A percentile compares a stretch with the other conserved stretches of the same genome.
phyloP scores from a whole-genome alignment of 1,284 basidiomycete genomes.

The Rhodotorula sp. region DNA sequence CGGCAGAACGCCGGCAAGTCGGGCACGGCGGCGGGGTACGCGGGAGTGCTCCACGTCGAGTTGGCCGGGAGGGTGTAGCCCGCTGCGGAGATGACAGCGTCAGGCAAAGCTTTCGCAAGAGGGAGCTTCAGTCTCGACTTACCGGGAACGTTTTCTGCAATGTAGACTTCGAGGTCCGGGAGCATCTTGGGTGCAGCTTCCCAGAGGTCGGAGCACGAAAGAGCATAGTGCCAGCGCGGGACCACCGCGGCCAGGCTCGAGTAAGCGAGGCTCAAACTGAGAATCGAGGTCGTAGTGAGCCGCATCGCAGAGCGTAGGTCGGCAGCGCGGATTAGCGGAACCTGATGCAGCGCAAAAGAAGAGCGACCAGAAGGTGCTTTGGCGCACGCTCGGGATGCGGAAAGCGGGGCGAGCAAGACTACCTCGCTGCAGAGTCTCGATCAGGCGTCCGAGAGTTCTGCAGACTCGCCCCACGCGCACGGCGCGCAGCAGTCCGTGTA shows the following conservation, averaged over 20 bases:
- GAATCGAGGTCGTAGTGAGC: neutral
- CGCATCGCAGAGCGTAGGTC: no score
- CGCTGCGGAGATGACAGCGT: neutral
- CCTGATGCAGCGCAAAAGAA: no score
- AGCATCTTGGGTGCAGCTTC: neutral
- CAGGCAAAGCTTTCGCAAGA: neutral
- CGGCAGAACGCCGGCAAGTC: slow-evolving; percentile 33
- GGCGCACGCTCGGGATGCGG: no score
- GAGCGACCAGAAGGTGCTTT: no score
- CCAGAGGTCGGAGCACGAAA: neutral
- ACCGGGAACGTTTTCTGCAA: neutral
- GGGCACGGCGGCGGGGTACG: slow-evolving; percentile 23
- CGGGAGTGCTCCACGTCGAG: neutral
- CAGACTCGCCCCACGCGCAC: no score
- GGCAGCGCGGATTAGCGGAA: no score
- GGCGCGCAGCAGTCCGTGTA: no score
- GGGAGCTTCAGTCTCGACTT: neutral
- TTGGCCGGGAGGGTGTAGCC: slow-evolving; percentile 9
- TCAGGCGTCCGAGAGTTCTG: no score
- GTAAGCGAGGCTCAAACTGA: neutral
- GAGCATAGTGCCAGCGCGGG: neutral
- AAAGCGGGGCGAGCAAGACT: no score
- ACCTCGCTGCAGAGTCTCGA: no score
- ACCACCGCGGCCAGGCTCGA: neutral
- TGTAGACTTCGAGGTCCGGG: neutral